Base-by-base conservation (phyloP, 306 rosid genomes). In the Mucuna pruriens region DNA sequence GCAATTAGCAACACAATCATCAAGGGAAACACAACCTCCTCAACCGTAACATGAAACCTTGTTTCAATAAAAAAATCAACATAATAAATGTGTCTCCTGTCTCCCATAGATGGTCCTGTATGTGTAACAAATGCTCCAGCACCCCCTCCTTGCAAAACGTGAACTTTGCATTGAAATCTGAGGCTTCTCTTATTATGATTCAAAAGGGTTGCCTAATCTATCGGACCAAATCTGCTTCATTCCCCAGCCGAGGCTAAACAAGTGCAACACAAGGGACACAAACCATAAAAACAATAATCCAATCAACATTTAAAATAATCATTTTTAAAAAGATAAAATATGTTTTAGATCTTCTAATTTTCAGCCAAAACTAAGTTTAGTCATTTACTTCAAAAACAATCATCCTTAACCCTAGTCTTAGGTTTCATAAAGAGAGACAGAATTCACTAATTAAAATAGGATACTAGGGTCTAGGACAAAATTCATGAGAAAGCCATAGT, bases 191-290 rank as follows among this genome's bases (percentile, higher is more conserved):
- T 74, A 17, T 54, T 62, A 39, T 42, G 75, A 25, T 40, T 65
- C 75, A 49, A 70, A 48, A 54, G 16, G 62, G 62, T 31, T 55
- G 19, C 46, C 23, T 34, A 57, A 34, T 75, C 68, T 16, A 79
- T 86, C 89, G 97, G 92, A 91, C 96, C 96, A 42, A 74, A 70
- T 62, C 10, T 62, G 92, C 90, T 89, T 85, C 92, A 89, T 91
- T 83, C 91, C 91, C 84, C 71, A n/a, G 52, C 48, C 82, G 40
- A 78, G 86, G 31, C 87, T 78, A 63, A 81, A 71, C 29, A 66
- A 22, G 12, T 29, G 60, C 25, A n/a, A n/a, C n/a, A n/a, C n/a
- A 46, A 66, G 8, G 48, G 5, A 54, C 38, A 33, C 3, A 20
- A 3, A 39, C 54, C 75, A 26, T 61, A 48, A 51, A 72, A 55